These are phyloP conservation scores for Starmerella powellii DNA, from an alignment of 805 yeast genomes.

Conservation along the genomic window DNA sequence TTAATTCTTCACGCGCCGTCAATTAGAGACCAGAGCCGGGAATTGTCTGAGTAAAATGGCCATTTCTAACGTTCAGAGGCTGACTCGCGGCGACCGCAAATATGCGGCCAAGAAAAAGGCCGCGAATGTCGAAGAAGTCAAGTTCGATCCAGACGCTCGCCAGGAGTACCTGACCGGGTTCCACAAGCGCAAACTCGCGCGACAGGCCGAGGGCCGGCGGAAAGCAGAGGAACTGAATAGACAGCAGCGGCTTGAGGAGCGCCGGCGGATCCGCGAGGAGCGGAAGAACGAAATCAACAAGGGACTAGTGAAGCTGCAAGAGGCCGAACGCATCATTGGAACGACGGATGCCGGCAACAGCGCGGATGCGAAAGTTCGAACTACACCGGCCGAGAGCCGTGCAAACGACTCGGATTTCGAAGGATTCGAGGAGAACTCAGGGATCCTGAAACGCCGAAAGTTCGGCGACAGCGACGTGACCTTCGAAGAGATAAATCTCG, in stretches of 20 bases:
- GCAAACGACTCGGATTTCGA: constrained; percentile 32
- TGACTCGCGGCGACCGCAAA: constrained; percentile 68
- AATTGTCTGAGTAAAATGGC: no score
- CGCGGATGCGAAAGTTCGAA: constrained; percentile 22
- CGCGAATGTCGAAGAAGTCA: constrained; percentile 64
- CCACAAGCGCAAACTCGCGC: constrained; percentile 80
- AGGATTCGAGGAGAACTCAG: constrained; percentile 35
- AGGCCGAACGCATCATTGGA: constrained; percentile 32
- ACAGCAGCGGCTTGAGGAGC: constrained; percentile 58
- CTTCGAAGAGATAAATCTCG: constrained; percentile 44
- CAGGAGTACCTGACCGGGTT: constrained; percentile 83
- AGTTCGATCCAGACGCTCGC: constrained; percentile 57
- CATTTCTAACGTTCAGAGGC: constrained; percentile 60
- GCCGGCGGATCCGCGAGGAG: constrained; percentile 60
- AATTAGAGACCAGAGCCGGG: no score
- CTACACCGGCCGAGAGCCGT: constrained; percentile 13
- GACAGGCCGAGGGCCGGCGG: constrained; percentile 77
- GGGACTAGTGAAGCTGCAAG: constrained; percentile 48
- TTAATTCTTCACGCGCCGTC: no score
- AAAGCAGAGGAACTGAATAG: constrained; percentile 67
- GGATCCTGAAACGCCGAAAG: constrained; percentile 34
- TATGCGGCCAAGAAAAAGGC: constrained; percentile 57
- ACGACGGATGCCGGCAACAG: constrained; percentile 23
- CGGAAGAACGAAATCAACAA: constrained; percentile 52
- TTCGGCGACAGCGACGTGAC: constrained; percentile 39